Conservation (phyloP, 2,329 filamentous ascomycete genomes). For the Aciculosporium take region DNA sequence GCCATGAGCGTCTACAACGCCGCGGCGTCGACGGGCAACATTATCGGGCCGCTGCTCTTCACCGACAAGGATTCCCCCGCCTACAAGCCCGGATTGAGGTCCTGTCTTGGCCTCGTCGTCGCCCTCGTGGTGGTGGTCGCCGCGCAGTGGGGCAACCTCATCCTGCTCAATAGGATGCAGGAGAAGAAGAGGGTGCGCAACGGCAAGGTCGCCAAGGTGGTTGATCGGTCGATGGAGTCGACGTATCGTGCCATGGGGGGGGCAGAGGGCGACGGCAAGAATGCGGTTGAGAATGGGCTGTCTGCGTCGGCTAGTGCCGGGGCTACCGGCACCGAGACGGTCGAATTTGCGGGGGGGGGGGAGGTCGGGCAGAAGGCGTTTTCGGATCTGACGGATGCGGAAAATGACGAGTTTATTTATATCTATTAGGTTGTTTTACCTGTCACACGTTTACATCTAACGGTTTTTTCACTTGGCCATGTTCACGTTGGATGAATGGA, state of each 20-base stretch:
- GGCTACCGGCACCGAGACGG: slow-evolving; percentile 10
- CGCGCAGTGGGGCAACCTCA: slow-evolving; percentile 39
- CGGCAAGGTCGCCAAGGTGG: slow-evolving; percentile 45
- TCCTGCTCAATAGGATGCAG: slow-evolving; percentile 43
- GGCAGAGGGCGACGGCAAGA: slow-evolving; percentile 12
- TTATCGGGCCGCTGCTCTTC: slow-evolving; percentile 52
- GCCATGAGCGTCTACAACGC: slow-evolving; percentile 52
- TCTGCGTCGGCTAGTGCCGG: too few relatives aligned
- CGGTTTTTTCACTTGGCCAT: too few relatives aligned
- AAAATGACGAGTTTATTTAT: slow-evolving; percentile 57
- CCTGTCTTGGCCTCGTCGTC: slow-evolving; percentile 39
- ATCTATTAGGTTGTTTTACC: slow-evolving; percentile 38
- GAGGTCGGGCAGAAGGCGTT: slow-evolving; percentile 35
- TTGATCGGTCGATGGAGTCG: slow-evolving; percentile 46
- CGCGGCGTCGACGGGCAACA: slow-evolving; percentile 47
- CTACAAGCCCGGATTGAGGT: slow-evolving; percentile 43
- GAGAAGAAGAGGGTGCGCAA: slow-evolving; percentile 37
- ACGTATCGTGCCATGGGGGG: slow-evolving; percentile 23
- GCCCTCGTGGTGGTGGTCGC: slow-evolving; percentile 37
- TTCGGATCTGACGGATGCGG: slow-evolving; percentile 46
- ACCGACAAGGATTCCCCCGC: slow-evolving; percentile 39
- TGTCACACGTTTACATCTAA: too few relatives aligned
- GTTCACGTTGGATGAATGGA: too few relatives aligned
- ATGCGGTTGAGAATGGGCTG: too few relatives aligned
- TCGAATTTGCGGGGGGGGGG: slow-evolving; percentile 7